Base-by-base conservation (phyloP, 2,329 filamentous ascomycete species). In the Penicillium sp. region DNA sequence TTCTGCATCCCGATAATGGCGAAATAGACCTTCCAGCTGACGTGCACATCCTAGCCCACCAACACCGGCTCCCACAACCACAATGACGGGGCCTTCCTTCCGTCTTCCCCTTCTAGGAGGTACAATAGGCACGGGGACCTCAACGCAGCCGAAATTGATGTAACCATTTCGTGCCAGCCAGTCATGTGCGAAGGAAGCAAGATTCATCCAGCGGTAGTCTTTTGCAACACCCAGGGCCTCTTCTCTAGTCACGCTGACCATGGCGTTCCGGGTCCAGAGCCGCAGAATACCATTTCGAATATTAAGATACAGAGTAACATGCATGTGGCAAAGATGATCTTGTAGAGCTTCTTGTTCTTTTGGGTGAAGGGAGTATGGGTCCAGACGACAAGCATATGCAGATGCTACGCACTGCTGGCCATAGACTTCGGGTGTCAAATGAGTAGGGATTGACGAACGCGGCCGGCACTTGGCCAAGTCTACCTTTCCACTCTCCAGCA, bases 231-330 rank as follows among this genome's bases (percentile, higher is more conserved):
- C 95, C 45, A 93, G 85, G 7, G 95, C 95, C 75, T 97, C 92
- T 72, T 93, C 88, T 48, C 88, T 83, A 26, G 89, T 90, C 13
- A 99, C 90, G 60, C 87, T 86, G 43, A 92, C 85, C 71, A 93
- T 86, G 8, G 95, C 92, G 69, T 96, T 96, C 65, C 88, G 85
- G 35, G 90, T 84, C 95, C 95, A 99, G 42, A 98, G 77, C 54
- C 95, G 85, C 53, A 99, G 79, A 58, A 99, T 96, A 16, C 92
- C 91, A 73, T 99, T 99, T 66, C 95, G 86, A 61, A 99, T 95
- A 72, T 98, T 98, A 53, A 99, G 81, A 76, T 99, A 99, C 13
- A 92, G 91, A 3, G 93, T 97, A 64, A 97, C 92, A 75, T 99
- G 95, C 31, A 88, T 83, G 67, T 91, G 88, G 69, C 89, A 96